phyloP scores from a whole-genome alignment of 2,329 filamentous ascomycete species.

The Zasmidium citrigriseum region DNA sequence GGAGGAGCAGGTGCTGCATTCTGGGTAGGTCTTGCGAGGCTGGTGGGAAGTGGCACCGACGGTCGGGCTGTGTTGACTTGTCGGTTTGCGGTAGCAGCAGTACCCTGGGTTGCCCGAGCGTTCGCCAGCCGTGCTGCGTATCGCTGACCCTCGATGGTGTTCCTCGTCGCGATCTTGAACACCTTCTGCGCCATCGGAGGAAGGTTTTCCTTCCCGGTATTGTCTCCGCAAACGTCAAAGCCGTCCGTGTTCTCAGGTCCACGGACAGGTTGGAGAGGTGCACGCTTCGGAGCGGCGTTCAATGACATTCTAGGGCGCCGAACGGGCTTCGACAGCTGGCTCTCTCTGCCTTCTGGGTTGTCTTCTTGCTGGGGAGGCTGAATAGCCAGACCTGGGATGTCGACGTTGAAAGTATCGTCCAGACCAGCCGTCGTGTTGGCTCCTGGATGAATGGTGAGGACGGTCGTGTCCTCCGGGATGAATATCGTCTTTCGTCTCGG shows the following conservation, averaged over 20 bases:
- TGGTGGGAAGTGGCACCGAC: constrained; percentile 10
- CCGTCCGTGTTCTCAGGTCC: not conserved
- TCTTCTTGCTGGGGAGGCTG: not conserved
- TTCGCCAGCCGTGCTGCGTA: not conserved
- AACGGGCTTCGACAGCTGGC: constrained; percentile 30
- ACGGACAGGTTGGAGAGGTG: constrained; percentile 45
- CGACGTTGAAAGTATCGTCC: constrained; percentile 35
- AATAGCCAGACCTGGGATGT: constrained; percentile 1
- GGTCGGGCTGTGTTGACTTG: constrained; percentile 19
- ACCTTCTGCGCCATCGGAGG: constrained; percentile 48
- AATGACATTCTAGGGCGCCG: constrained; percentile 43
- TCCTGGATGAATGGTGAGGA: constrained; percentile 55
- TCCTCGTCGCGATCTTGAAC: not conserved
- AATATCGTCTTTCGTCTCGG: constrained; percentile 52
- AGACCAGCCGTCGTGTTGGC: constrained; percentile 34
- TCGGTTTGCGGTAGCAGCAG: constrained; percentile 12
- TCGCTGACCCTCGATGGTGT: not conserved
- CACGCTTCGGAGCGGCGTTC: constrained; percentile 50
- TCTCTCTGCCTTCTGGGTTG: not conserved
- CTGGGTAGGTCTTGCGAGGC: too few species aligned
- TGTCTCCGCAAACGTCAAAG: constrained; percentile 34
- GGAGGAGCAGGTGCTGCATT: too few species aligned
- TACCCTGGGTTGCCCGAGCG: not conserved
- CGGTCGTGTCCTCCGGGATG: constrained; percentile 53
- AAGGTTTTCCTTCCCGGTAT: constrained; percentile 64